Evolutionary conservation across 306 rosid genomes (phyloP), one percentile per base, ranked within the genome.

Genomic region (Trifolium repens): DNA sequence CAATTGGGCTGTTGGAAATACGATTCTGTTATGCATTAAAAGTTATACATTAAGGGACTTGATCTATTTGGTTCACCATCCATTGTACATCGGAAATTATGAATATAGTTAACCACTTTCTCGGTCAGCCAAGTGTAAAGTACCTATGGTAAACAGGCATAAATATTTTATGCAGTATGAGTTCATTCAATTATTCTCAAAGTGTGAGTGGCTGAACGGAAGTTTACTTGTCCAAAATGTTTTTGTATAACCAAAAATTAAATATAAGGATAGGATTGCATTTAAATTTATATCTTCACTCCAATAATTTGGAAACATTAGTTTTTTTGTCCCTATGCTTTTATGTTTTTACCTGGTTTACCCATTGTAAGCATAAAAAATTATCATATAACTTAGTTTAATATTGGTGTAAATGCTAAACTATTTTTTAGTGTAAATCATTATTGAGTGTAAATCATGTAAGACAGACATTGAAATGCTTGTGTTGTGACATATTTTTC

Each of bases 401-500:
- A 46, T 26, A 24, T 77, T 57, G 9, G 32, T 77, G 59, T 43
- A 46, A 55, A 58, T 69, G 59, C 16, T 77, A 34, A 24, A 77
- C 39, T 70, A 58, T 58, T 43, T 12, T 53, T 40, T 10, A 64
- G 10, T 64, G 47, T n/a, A 34, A 17, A 9, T 30, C 46, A 67
- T 67, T 22, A 22, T 22, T 22, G 24, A 69, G 10, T 65, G 40
- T n/a, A 35, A 17, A 10, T 30, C 46, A 60, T 67, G 58, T 30
- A 24, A 63, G 70, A 53, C 39, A 35, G 6, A 5, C 43, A 61
- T 42, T 73, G 40, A 74, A 76, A 77, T 82, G 74, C n/a, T 22
- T 12, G 17, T 7, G 9, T 66, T 12, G 17, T 7, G 9, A 42
- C 71, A 74, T 72, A 66, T 79, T 69, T 78, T 78, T 80, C 73